These are phyloP conservation scores for Amborella trichopoda DNA, from an alignment of 164 flowering plant species.

Conservation along the genomic window DNA sequence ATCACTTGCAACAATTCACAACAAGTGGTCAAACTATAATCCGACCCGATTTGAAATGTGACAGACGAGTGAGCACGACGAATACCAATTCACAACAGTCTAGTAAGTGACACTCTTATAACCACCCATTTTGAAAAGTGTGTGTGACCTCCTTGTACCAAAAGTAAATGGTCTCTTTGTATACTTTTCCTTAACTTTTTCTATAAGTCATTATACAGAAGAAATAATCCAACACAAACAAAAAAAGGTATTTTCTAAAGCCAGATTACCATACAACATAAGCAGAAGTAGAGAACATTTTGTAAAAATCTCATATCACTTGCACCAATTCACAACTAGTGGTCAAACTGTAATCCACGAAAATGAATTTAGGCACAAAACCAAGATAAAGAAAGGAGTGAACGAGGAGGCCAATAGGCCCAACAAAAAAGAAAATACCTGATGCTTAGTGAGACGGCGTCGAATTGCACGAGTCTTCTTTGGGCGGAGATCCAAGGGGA, in stretches of 20 bases:
- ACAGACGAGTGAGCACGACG: too few species aligned
- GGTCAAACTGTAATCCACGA: not conserved
- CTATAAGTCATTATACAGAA: too few species aligned
- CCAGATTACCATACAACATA: not conserved
- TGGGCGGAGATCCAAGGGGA: conserved; percentile 57
- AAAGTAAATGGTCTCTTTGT: too few species aligned
- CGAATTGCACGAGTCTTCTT: conserved; percentile 59
- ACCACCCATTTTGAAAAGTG: too few species aligned
- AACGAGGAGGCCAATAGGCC: not conserved
- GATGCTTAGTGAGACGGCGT: conserved; percentile 40
- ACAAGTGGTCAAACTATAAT: not conserved
- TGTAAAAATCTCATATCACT: not conserved
- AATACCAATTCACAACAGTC: too few species aligned
- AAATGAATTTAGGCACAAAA: not conserved
- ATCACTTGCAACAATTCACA: too few species aligned
- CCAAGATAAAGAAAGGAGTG: not conserved
- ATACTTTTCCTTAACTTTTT: too few species aligned
- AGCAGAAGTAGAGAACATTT: not conserved
- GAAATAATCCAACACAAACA: too few species aligned
- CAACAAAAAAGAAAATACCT: conserved; percentile 15
- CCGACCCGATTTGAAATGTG: too few species aligned
- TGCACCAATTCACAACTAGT: too few species aligned
- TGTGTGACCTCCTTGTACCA: too few species aligned
- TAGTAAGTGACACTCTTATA: too few species aligned
- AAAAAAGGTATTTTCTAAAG: not conserved